These are phyloP conservation scores for Talaromyces nanjingensis DNA, from an alignment of 495 filamentous ascomycete species.

Conservation along the genomic window DNA sequence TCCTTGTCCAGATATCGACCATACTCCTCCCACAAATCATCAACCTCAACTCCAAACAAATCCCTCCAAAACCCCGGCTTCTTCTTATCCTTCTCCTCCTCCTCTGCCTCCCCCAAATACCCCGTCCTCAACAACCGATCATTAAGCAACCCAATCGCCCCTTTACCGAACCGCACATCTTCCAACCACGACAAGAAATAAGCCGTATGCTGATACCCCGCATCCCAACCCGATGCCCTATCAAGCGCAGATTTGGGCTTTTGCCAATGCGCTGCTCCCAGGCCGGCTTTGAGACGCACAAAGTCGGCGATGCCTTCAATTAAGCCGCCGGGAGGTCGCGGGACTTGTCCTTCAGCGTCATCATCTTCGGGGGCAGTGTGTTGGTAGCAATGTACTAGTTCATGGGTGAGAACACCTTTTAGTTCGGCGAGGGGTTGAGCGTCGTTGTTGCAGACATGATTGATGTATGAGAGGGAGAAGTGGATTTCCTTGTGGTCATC, in stretches of 20 bases:
- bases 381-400: constrained; percentile 96
- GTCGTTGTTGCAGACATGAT: constrained; percentile 30
- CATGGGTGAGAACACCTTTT: constrained; percentile 77
- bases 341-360: constrained; percentile 10
- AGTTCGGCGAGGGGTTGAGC: constrained; percentile 54
- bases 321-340: constrained; percentile 59
- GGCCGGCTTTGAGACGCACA: constrained; percentile 67
- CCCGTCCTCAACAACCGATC: constrained; percentile 52
- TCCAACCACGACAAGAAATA: constrained; percentile 74
- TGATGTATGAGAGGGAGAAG: constrained; percentile 72
- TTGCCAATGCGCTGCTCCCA: constrained; percentile 83
- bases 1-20: constrained; percentile 28
- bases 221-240: constrained; percentile 62
- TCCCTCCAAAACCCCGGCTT: constrained; percentile 57
- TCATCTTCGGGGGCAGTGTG: constrained; percentile 52
- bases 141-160: constrained; percentile 69
- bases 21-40: constrained; percentile 73
- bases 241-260: constrained; percentile 43
- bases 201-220: constrained; percentile 85
- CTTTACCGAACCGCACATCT: constrained; percentile 64
- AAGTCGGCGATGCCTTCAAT: constrained; percentile 95
- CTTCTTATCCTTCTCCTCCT: constrained; percentile 45
- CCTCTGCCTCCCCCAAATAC: constrained; percentile 27
- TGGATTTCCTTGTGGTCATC: constrained; percentile 93
- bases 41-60: constrained; percentile 57